A percentile compares a stretch with the other conserved stretches of the same genome.
Conservation (phyloP, 2,329 filamentous ascomycete genomes). For the Lasiodiplodia theobromae region DNA sequence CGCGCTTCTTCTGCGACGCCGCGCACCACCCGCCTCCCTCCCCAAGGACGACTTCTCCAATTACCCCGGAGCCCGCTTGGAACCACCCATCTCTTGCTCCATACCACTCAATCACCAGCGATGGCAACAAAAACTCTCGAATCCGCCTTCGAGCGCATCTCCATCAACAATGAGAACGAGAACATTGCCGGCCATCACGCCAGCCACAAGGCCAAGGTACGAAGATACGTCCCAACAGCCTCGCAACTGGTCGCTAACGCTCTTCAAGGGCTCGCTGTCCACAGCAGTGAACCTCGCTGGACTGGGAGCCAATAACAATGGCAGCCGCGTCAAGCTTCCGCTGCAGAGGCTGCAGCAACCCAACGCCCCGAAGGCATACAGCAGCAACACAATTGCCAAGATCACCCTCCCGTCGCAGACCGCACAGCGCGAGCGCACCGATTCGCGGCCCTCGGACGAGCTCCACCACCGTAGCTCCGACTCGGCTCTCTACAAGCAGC, state of each 20-base stretch:
- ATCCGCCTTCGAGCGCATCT: constrained; percentile 86
- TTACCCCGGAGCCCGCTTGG: constrained; percentile 11
- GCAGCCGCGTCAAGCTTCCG: constrained; percentile 71
- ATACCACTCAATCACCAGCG: background rate
- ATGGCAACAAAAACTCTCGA: constrained; percentile 83
- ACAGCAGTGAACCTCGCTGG: constrained; percentile 57
- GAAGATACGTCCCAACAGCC: constrained; percentile 23
- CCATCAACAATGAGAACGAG: constrained; percentile 86
- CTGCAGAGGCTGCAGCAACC: constrained; percentile 87
- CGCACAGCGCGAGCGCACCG: constrained; percentile 56
- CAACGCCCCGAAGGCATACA: constrained; percentile 61
- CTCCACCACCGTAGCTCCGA: constrained; percentile 44
- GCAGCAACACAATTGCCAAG: constrained; percentile 59
- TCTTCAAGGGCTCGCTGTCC: constrained; percentile 54
- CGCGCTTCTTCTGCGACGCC: constrained; percentile 13
- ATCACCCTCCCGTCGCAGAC: constrained; percentile 73
- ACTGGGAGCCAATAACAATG: constrained; percentile 52
- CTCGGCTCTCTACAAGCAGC: constrained; percentile 52
- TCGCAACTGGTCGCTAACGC: background rate
- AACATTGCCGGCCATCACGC: constrained; percentile 58
- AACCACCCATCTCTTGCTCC: background rate
- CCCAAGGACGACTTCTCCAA: constrained; percentile 29
- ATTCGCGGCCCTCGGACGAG: constrained; percentile 45
- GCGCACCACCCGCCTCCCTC: constrained; percentile 10
- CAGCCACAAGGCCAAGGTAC: constrained; percentile 81